These are phyloP conservation scores for Zasmidium angulare DNA, from an alignment of 2,329 filamentous ascomycete species.

Conservation along the genomic window DNA sequence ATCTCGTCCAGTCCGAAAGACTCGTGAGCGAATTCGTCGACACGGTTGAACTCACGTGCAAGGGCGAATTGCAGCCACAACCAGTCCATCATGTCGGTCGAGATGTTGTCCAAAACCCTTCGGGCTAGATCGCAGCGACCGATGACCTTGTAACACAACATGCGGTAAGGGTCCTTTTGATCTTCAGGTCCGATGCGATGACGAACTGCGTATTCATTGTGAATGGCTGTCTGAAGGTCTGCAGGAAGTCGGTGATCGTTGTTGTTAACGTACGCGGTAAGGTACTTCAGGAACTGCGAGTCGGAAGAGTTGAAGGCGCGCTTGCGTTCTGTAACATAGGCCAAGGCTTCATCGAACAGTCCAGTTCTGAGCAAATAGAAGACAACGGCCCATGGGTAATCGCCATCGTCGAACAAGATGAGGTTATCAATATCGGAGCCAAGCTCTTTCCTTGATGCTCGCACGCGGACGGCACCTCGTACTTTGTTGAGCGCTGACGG, in stretches of 20 bases:
- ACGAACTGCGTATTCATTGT: slow-evolving; percentile 84
- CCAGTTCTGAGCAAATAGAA: slow-evolving; percentile 89
- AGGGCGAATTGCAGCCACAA: slow-evolving; percentile 66
- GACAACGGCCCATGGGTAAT: slow-evolving; percentile 90
- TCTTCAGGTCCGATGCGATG: slow-evolving; percentile 80
- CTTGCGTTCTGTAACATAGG: slow-evolving; percentile 79
- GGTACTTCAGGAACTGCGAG: slow-evolving; percentile 83
- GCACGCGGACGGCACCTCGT: slow-evolving; percentile 84
- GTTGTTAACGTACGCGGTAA: slow-evolving; percentile 77
- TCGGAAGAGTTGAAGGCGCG: slow-evolving; percentile 86
- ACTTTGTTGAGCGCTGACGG: slow-evolving; percentile 88
- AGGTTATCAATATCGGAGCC: slow-evolving; percentile 71
- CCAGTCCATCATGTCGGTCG: slow-evolving; percentile 64
- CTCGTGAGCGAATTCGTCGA: slow-evolving; percentile 62
- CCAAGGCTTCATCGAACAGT: slow-evolving; percentile 76
- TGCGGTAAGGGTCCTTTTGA: slow-evolving; percentile 88
- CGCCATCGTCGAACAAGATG: slow-evolving; percentile 67
- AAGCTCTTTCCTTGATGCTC: slow-evolving; percentile 76
- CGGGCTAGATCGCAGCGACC: slow-evolving; percentile 68
- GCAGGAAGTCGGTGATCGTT: slow-evolving; percentile 74
- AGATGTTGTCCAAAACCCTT: slow-evolving; percentile 58
- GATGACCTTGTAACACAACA: slow-evolving; percentile 97
- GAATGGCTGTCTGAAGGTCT: slow-evolving; percentile 82
- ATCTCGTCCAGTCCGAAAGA: slow-evolving; percentile 66
- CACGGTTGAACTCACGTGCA: slow-evolving; percentile 60